These are phyloP conservation scores for Sphagnum tenellum DNA, from an alignment of 225 moss, liverwort and hornwort genomes.

Conservation along the genomic window DNA sequence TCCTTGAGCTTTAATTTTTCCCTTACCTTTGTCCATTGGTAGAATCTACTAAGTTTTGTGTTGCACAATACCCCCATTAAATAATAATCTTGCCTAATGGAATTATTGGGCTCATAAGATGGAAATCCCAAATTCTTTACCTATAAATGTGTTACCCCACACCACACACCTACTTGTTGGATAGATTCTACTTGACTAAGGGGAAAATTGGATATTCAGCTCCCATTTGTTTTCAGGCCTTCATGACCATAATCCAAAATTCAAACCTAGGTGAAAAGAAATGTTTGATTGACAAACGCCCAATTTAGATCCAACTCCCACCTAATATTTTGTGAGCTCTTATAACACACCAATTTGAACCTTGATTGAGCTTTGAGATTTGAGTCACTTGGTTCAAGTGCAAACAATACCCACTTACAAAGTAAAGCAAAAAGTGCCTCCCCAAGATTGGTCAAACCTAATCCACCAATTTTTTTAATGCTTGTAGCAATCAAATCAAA, in stretches of 20 bases:
- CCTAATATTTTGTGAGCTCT: not conserved
- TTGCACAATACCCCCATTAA: too few species aligned
- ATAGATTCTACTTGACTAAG: too few species aligned
- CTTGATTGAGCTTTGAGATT: not conserved
- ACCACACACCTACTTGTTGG: too few species aligned
- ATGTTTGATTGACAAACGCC: not conserved
- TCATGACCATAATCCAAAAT: not conserved
- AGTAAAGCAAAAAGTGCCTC: not conserved
- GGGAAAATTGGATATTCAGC: too few species aligned
- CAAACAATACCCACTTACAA: not conserved
- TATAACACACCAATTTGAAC: not conserved
- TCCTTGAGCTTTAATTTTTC: too few species aligned
- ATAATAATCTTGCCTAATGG: too few species aligned
- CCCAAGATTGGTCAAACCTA: not conserved
- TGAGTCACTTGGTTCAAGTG: not conserved
- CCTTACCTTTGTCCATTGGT: too few species aligned
- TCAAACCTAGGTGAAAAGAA: not conserved
- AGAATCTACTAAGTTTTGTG: too few species aligned
- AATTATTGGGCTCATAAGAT: too few species aligned
- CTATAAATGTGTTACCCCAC: too few species aligned
- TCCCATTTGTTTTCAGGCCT: too few species aligned
- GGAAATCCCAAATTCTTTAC: too few species aligned
- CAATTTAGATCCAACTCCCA: not conserved
- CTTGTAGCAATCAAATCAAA: not conserved
- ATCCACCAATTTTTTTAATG: not conserved